Base-by-base conservation (phyloP, 495 filamentous ascomycete species). In the Talaromyces liani region DNA sequence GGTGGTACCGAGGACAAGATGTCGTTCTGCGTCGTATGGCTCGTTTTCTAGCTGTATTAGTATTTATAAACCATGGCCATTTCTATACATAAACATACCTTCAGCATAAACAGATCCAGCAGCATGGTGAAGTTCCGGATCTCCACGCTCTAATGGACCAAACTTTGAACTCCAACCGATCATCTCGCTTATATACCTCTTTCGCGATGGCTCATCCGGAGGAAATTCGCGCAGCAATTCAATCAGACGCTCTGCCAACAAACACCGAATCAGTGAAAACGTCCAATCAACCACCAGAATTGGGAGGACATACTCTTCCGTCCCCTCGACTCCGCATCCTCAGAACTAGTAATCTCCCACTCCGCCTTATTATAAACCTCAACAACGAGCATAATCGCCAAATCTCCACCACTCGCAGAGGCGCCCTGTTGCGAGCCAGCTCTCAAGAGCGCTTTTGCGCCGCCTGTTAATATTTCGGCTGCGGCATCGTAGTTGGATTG, bases 71-170 rank as follows among this genome's bases (percentile, higher is more conserved):
- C 24, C 39, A 24, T n/a, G 3, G 16, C 24, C 10, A 16, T 63
- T 20, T 24, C 41, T 22, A 53, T 16, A 33, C 6, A 27, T 4
- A 6, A 34, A 65, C 73, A 16, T 69, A 88, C 87, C 85, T 74
- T 95, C 90, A 10, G 92, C 92, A 71, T 90, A 96, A 29, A 98
- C 79, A 8, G 86, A 88, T 49, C 94, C 94, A 22, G 88, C 88
- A 58, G 95, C 92, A 77, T 98, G 93, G 72, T 99, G 94, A 63
- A 99, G 79, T 64, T 98, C 95, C 5, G 95, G 91, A 68, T 99
- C 94, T 54, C 94, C 94, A 65, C 91, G 87, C 53, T 95, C 94
- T 70, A 91, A 88, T 47, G 93, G 90, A 64, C 93, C 92, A 69
- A 84, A 87, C 68, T 87, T 90, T 27, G 84, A 80, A 67, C 91